phyloP scores from a whole-genome alignment of 371 early-diverging fungal genomes.

The Mortierella polycephala region DNA sequence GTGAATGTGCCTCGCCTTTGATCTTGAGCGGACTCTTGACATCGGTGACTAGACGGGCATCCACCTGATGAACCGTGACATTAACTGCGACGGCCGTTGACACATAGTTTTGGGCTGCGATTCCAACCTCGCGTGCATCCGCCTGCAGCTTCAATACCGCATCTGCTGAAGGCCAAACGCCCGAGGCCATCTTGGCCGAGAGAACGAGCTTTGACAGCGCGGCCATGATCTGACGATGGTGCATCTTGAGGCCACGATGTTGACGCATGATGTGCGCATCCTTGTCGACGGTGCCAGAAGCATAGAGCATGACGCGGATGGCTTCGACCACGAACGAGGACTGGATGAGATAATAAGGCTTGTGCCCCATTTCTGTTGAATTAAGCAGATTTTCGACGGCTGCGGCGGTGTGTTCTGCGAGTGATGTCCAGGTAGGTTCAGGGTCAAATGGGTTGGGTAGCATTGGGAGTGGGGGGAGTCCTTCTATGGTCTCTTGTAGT shows the following conservation, averaged over 20 bases:
- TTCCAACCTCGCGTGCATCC: conserved; percentile 68
- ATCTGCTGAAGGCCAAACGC: conserved; percentile 86
- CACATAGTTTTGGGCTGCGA: conserved; percentile 40
- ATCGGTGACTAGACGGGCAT: conserved; percentile 41
- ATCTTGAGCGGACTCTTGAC: conserved; percentile 27
- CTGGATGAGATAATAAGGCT: conserved; percentile 68
- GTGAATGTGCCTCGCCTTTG: conserved; percentile 3
- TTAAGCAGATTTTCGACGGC: conserved; percentile 72
- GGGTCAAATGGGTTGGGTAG: conserved; percentile 48
- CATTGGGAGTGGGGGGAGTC: conserved; percentile 24
- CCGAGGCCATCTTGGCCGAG: conserved; percentile 83
- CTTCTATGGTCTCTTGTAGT: conserved; percentile 25
- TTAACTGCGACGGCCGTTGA: conserved; percentile 33
- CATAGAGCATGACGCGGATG: conserved; percentile 84
- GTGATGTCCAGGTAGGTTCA: conserved; percentile 68
- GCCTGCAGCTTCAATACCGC: conserved; percentile 72
- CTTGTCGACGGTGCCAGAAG: conserved; percentile 80
- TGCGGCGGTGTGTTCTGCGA: conserved; percentile 72
- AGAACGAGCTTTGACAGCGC: conserved; percentile 85
- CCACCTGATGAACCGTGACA: conserved; percentile 43
- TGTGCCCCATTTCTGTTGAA: conserved; percentile 69
- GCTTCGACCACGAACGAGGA: conserved; percentile 75
- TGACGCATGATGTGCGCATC: conserved; percentile 72
- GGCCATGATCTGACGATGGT: conserved; percentile 85
- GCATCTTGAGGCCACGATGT: conserved; percentile 72